Evolutionary conservation across 2,329 filamentous ascomycete species (phyloP), one percentile per base, ranked within the genome.

Genomic region (Pseudopyricularia cyperi): DNA sequence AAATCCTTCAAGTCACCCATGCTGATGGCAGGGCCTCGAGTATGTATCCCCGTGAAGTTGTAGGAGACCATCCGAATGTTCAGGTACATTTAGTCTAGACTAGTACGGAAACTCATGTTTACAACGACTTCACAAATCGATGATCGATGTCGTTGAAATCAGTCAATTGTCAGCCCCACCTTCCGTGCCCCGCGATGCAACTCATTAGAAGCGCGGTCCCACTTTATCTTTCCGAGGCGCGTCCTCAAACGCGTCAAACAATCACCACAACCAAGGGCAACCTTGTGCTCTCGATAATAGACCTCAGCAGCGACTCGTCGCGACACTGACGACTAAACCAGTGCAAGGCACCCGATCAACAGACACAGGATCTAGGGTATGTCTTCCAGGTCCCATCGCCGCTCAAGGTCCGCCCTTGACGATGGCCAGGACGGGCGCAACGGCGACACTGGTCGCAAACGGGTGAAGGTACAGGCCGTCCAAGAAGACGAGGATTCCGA

Each of bases 391-490:
- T 44, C 39, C 12, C 37, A 42, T 14, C 28, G 50, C 17, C 37
- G 50, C 33, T 51, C 50, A 12, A 42, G 50, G 11, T 51, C 50
- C 26, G 39, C 44, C 19, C 14, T 42, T 22, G 50, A 46, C 19
- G 32, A 33, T 32, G 26, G n/a, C n/a, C 69, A 74, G 26, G 67
- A 63, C 54, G 63, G 65, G 12, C 65, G 68, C 46, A 63, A 68
- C 17, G 62, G 65, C 62, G 12, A 55, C 60, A 22, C 39, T 22
- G 24, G 17, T 22, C 47, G 57, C 54, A 46, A 57, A 59, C 17
- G 65, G 9, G 39, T 44, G 9, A 44, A 44, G 24, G 39, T 44
- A 14, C 39, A 44, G 22, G 12, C n/a, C 9, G 19, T 24, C 12
- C 17, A 22, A 22, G 39, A 44, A 26, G 52, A 55, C 26, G 55